These are phyloP conservation scores for Entomortierella chlamydospora DNA, from an alignment of 192 early-diverging fungal species.

Conservation along the genomic window DNA sequence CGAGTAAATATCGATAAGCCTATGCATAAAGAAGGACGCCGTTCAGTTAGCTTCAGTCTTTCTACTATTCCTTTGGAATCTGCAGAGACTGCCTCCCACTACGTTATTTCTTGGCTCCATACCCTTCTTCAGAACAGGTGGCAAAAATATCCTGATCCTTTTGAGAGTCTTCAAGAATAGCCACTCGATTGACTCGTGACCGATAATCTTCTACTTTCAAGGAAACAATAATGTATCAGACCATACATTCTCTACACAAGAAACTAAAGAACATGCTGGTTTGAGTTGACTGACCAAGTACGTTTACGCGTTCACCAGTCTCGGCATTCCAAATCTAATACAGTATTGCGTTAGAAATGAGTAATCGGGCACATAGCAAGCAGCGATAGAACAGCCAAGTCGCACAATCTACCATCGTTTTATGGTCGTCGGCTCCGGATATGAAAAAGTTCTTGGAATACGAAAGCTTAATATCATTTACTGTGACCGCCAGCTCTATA, in stretches of 20 bases:
- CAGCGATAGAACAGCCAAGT: no score
- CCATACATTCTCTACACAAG: no score
- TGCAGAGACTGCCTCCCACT: slow-evolving; percentile 11
- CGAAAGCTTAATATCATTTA: slow-evolving; percentile 44
- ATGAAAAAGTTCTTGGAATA: slow-evolving; percentile 32
- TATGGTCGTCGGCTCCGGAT: slow-evolving; percentile 29
- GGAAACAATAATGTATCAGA: neutral
- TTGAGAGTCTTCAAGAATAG: slow-evolving; percentile 6
- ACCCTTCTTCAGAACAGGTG: slow-evolving; percentile 16
- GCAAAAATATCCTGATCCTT: slow-evolving; percentile 32
- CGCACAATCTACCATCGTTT: slow-evolving; percentile 18
- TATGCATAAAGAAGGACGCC: neutral
- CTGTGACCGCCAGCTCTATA: slow-evolving; percentile 16
- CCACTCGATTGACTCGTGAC: slow-evolving; percentile 11
- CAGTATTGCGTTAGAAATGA: no score
- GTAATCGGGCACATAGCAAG: neutral
- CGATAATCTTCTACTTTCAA: slow-evolving; percentile 7
- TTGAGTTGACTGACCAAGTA: neutral
- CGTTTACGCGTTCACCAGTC: slow-evolving; percentile 1
- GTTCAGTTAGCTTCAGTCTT: neutral
- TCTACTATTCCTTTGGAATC: neutral
- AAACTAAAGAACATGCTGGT: neutral
- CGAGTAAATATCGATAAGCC: slow-evolving; percentile 15
- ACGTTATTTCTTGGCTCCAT: no score
- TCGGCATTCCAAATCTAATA: slow-evolving; percentile 41